Conservation (phyloP, 208 protist species). For the Trichomonas tenax region DNA sequence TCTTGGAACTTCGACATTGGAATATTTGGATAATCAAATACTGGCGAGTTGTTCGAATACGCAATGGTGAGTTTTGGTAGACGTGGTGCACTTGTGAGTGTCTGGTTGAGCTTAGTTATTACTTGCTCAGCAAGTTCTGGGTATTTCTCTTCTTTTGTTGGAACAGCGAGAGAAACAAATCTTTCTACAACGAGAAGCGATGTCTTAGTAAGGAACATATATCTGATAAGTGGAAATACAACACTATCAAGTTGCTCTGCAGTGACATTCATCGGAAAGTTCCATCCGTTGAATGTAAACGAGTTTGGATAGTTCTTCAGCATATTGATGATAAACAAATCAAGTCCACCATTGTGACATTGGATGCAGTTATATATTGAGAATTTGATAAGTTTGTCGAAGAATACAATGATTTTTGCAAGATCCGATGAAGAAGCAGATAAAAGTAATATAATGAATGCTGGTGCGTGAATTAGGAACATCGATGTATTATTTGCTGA, state of each 20-base stretch:
- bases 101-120: not conserved
- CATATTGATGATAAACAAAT: not conserved
- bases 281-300: not conserved
- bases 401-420: not conserved
- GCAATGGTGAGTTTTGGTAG: not conserved
- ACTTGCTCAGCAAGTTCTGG: not conserved
- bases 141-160: not conserved
- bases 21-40: not conserved
- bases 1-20: not conserved
- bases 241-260: not conserved
- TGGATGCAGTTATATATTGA: constrained; percentile 8
- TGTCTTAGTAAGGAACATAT: not conserved
- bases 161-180: not conserved
- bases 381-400: not conserved
- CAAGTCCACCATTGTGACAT: not conserved
- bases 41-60: not conserved
- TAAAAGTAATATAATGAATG: not conserved
- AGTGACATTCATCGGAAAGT: not conserved
- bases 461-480: not conserved
- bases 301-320: not conserved
- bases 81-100: not conserved
- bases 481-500: not conserved
- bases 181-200: not conserved
- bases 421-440: not conserved
- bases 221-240: not conserved